Conservation (phyloP, 2,329 filamentous ascomycete genomes). For the Bretziella fagacearum region DNA sequence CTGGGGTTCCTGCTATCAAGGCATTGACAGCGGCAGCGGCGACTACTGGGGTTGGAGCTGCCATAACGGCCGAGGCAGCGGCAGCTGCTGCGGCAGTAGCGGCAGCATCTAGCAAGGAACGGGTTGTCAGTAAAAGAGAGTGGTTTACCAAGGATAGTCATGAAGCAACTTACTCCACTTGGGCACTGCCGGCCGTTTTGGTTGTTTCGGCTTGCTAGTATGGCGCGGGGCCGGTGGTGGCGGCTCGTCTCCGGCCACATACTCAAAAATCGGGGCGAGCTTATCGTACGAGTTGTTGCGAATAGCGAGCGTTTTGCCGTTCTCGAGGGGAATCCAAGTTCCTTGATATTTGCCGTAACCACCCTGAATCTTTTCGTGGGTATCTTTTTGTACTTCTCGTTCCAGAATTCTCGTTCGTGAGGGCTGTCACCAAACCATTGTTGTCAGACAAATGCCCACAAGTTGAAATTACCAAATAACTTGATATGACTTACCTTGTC, state of each 20-base stretch:
- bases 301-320: constrained; percentile 65
- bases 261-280: constrained; percentile 78
- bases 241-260: constrained; percentile 63
- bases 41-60: not conserved
- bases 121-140: not conserved
- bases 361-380: constrained; percentile 94
- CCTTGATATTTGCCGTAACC: constrained; percentile 99
- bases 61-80: constrained; percentile 19
- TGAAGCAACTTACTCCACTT: constrained; percentile 29
- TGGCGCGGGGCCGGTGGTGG: constrained; percentile 91
- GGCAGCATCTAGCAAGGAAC: not conserved
- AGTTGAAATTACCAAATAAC: too few species aligned
- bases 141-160: too few species aligned
- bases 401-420: constrained; percentile 88
- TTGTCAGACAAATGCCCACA: constrained; percentile 1
- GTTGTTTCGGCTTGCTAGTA: constrained; percentile 66
- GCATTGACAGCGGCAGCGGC: constrained; percentile 9
- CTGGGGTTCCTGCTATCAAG: constrained; percentile 1
- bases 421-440: constrained; percentile 29
- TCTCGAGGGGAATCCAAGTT: constrained; percentile 84
- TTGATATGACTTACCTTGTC: constrained; percentile 46
- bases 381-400: constrained; percentile 88
- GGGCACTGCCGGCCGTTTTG: constrained; percentile 48
- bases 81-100: constrained; percentile 19
- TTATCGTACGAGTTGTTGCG: constrained; percentile 77